phyloP scores from a whole-genome alignment of 2,329 filamentous ascomycete species.

The Penicillium capsulatum region DNA sequence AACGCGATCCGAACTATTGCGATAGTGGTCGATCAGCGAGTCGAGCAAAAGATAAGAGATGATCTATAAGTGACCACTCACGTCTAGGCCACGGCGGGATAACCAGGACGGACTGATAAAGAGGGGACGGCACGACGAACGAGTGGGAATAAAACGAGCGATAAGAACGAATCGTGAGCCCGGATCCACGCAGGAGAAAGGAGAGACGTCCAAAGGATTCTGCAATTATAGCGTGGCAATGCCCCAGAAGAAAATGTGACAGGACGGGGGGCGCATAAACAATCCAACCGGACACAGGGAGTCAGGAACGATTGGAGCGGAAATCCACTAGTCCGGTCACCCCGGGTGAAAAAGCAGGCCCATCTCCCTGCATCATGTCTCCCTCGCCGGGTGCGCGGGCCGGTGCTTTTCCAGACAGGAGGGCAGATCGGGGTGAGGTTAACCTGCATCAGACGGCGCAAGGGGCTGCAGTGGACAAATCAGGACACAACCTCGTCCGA shows the following conservation, averaged over 20 bases:
- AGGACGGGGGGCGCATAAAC: constrained; percentile 6
- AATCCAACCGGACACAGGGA: constrained; percentile 11
- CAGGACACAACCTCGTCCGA: background rate
- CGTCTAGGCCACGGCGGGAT: too few species aligned
- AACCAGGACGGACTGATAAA: too few species aligned
- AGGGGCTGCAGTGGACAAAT: constrained; percentile 16
- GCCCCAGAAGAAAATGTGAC: background rate
- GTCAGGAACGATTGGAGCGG: constrained; percentile 8
- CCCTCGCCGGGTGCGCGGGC: constrained; percentile 17
- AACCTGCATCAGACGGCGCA: constrained; percentile 15
- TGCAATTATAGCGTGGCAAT: constrained; percentile 10
- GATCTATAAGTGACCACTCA: too few species aligned
- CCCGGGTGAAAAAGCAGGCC: constrained; percentile 9
- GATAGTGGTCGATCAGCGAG: too few species aligned
- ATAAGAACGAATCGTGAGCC: constrained; percentile 4
- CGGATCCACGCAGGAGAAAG: constrained; percentile 3
- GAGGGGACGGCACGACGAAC: too few species aligned
- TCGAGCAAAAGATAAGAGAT: too few species aligned
- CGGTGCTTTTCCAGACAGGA: constrained; percentile 15
- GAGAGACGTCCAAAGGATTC: background rate
- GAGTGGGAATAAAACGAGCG: constrained; percentile 7
- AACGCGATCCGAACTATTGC: too few species aligned
- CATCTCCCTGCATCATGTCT: constrained; percentile 17
- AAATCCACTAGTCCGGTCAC: constrained; percentile 18
- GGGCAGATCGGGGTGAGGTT: constrained; percentile 10